Percentiles rank a stretch among this genome's conserved stretches.
Conservation (phyloP, 495 filamentous ascomycete genomes). For the Trichoderma gamsii region DNA sequence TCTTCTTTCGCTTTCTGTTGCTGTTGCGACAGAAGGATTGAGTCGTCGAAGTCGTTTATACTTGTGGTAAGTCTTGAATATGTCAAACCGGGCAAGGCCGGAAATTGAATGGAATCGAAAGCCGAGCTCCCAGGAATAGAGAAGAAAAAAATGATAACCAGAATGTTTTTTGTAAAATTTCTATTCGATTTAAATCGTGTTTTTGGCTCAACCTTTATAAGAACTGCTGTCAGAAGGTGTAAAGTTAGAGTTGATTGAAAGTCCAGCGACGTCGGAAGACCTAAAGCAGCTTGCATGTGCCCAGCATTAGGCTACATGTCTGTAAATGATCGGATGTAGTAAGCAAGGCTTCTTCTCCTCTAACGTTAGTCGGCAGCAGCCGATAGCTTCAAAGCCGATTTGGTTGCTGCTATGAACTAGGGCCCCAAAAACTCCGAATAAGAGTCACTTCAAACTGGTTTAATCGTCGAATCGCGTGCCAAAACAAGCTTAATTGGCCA, state of each 20-base stretch:
- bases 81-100: too few relatives aligned
- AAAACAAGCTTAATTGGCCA: background rate
- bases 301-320: background rate
- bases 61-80: too few relatives aligned
- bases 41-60: too few relatives aligned
- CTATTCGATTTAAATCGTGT: background rate
- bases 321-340: background rate
- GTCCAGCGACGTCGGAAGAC: background rate
- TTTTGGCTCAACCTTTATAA: too few relatives aligned
- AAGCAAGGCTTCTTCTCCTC: background rate
- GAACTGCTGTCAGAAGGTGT: too few relatives aligned
- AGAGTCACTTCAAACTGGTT: background rate
- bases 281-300: conserved; percentile 2
- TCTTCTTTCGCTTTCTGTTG: background rate
- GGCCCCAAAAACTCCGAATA: too few relatives aligned
- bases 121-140: background rate
- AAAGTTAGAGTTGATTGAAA: too few relatives aligned
- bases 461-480: background rate
- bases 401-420: too few relatives aligned
- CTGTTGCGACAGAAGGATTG: too few relatives aligned
- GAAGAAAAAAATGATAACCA: background rate
- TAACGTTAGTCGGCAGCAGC: too few relatives aligned
- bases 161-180: background rate
- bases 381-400: too few relatives aligned
- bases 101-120: background rate